Evolutionary conservation across 1,284 basidiomycete species (phyloP).

Genomic region (Neotropicomus parvogracilis): DNA sequence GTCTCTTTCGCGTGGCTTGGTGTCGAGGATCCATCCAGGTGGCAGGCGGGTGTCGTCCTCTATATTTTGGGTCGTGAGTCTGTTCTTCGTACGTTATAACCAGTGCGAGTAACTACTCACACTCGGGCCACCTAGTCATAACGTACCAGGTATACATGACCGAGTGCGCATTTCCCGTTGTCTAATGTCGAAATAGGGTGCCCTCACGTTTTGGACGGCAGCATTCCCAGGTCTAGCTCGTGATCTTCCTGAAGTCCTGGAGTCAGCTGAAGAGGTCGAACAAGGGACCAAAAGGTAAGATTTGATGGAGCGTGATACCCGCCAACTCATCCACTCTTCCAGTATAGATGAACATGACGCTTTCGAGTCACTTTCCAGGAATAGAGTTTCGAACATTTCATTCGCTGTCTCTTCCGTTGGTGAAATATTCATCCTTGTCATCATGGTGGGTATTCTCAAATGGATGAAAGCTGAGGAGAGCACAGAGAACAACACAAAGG

Average conservation of each 20-base stretch:
- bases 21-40: constrained; percentile 60
- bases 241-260: constrained; percentile 66
- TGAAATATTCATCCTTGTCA: constrained; percentile 66
- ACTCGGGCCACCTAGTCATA: constrained; percentile 51
- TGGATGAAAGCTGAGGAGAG: constrained; percentile 61
- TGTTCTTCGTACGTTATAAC: neutral
- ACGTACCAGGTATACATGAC: constrained; percentile 57
- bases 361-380: constrained; percentile 66
- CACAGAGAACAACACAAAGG: constrained; percentile 72
- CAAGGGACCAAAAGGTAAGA: constrained; percentile 46
- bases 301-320: neutral
- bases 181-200: constrained; percentile 42
- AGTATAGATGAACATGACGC: constrained; percentile 57
- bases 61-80: constrained; percentile 73
- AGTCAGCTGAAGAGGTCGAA: constrained; percentile 42
- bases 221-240: constrained; percentile 77
- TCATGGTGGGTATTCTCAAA: constrained; percentile 78
- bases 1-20: constrained; percentile 78
- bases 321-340: constrained; percentile 5
- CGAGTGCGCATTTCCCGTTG: neutral
- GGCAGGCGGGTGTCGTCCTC: constrained; percentile 66
- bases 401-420: constrained; percentile 72
- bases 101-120: neutral
- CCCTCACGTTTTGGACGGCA: constrained; percentile 80
- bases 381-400: constrained; percentile 77